Base-by-base conservation (phyloP, 1,139 yeast genomes). In the Kodamaea arcana region DNA sequence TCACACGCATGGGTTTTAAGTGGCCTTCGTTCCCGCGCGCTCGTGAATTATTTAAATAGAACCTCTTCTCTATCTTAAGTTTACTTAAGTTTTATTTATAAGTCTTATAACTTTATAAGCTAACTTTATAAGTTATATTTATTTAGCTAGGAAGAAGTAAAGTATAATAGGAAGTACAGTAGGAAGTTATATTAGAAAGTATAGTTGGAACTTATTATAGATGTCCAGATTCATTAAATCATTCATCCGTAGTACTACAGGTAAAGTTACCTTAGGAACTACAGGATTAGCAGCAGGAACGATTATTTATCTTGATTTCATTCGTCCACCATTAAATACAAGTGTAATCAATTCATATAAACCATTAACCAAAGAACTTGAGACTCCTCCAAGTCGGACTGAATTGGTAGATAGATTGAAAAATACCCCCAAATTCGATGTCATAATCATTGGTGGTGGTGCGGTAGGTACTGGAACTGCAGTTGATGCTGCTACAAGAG, bases 401-500 rank as follows among this genome's bases (percentile, higher is more conserved):
- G 53, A 58, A 20, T 56, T 68, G 35, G 49, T 69, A 36, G 48
- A 55, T 12, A 60, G 56, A 29, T 52, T 69, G 41, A 58, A 56
- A 23, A 45, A 48, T 24, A 56, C 60, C n/a, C 65, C 71, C 27
- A 69, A 78, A 49, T 90, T 80, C 53, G 97, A 90, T 56, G 76
- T 90, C 22, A 62, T 90, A 46, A 72, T 90, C 45, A 80, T 90
- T 46, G 97, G 97, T 39, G 97, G 96, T 46, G 97, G 97, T 58
- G 97, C 97, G 25, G 82, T 94, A 14, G 97, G 97, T 45, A 69
- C 96, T 6, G 97, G 97, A 38, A 78, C 88, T 32, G 97, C 97
- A 1, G 69, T 90, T 32, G 97, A 90, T 61, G 97, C 97, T 24
- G 78, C 84, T 15, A 78, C 95, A 26, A 75, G 97, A 58, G 97